Base-by-base conservation (phyloP, 306 rosid species). In the cucumber (Cucumis sativus) region DNA sequence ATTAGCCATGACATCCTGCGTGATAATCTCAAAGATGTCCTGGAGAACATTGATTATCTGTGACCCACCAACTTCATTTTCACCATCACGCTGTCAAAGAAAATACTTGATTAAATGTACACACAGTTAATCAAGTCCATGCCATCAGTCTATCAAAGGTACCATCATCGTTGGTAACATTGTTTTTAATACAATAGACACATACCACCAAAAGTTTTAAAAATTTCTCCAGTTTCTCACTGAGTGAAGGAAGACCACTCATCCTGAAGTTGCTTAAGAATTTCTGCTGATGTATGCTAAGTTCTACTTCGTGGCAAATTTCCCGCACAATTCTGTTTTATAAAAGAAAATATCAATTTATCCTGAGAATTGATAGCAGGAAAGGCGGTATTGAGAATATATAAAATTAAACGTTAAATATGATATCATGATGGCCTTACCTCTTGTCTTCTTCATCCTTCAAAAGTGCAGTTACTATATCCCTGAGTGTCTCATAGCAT, bases 1-100 rank as follows among this genome's bases (percentile, higher is more conserved):
- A 52, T 88, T 84, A 30, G 74, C n/a, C 96, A 96, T 96, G 80
- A 91, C 91, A 85, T 96, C 99, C 81, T 88, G 89, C 59, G 84
- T 85, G 84, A 96, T 86, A 82, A 96, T 96, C 85, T 96, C 99
- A 80, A 92, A 86, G 77, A 92, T 92, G 84, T 96, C 98, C 80
- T 96, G 99, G 80, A 96, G 84, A 67, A 91, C 98, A 78, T 96
- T 91, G 88, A 91, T 88, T 82, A 92, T 85, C 81, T 88, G 96
- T 60, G 93, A 78, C 77, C 63, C 67, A 58, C 78, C 87, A 41
- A 21, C 65, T 40, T 84, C 84, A 52, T 76, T 83, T 17, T 76
- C 88, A 21, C 86, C 87, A 16, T 70, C 59, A 79, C 61, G 88
- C 99, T 96, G 96, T 79, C 86, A 85, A 72, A 62, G 65, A 35